Evolutionary conservation across 1,284 basidiomycete genomes (phyloP), one percentile per base, ranked within the genome.

Genomic region (Naganishia liquefaciens): DNA sequence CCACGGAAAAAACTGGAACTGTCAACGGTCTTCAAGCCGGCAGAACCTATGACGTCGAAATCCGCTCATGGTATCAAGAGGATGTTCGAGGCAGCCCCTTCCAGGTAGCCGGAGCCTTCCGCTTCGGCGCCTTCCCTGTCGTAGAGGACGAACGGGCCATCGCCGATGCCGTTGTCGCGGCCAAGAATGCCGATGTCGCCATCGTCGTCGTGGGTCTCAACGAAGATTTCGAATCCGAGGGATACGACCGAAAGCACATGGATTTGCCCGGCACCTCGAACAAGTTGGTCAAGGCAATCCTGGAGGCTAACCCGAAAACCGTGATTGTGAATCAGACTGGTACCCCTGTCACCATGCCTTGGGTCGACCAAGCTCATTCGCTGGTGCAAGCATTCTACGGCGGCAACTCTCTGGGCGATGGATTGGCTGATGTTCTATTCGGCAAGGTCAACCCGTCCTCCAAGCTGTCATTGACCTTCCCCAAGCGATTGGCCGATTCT

Each of bases 91-190:
- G 63, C 11, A 62, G 57, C n/a, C 63, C 63, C 9, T 62, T 65
- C 53, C 54, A 65, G 47, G 39, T 60, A 1, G 63, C 67, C 11
- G 67, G 67, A 5, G 67, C 58, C 3, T 52, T 73, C 30, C 83
- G 86, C n/a, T 75, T 88, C 2, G 87, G 87, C 37, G 86, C 86
- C 1, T 83, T 84, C 69, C 83, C 85, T 70, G 85, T 85, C 68
- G 83, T 88, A 63, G 81, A 87, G 65, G 76, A 81, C 0, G 84
- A 86, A n/a, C 70, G 81, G 54, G 84, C 85, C 0, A 83, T 89
- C 27, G 40, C 61, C 7, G 82, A 83, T 19, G 88, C 88, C 0
- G 84, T 84, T 11, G 75, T 79, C n/a, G 75, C 87, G 40, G 88
- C 88, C 0, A 78, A 81, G 28, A 73, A 79, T 11, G 82, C 81